phyloP scores from a whole-genome alignment of 2,329 filamentous ascomycete genomes.

The Colletotrichum karsti region DNA sequence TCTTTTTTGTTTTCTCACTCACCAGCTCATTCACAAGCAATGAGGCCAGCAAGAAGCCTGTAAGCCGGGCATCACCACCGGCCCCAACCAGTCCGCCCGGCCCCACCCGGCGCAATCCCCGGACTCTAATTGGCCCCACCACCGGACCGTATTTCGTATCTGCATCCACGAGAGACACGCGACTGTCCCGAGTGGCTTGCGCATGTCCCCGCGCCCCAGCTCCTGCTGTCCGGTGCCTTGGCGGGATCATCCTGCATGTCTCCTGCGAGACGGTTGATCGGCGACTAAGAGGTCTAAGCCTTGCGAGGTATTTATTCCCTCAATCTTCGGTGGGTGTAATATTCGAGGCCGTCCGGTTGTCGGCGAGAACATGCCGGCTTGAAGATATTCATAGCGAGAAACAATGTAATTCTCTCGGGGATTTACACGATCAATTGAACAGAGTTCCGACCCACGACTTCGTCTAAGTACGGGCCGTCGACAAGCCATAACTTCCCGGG shows the following conservation, averaged over 20 bases:
- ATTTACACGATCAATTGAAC: too few species aligned
- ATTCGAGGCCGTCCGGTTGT: too few species aligned
- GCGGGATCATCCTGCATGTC: neutral
- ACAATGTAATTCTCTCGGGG: too few species aligned
- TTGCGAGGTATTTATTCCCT: too few species aligned
- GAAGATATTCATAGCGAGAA: too few species aligned
- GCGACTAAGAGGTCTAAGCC: neutral
- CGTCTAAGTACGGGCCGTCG: too few species aligned
- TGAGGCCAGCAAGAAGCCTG: constrained; percentile 11
- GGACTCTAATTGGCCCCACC: neutral
- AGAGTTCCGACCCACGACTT: too few species aligned
- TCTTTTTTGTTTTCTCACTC: neutral
- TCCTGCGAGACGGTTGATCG: neutral
- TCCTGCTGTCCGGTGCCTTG: neutral
- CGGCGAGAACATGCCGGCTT: too few species aligned
- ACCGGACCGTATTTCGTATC: constrained; percentile 26
- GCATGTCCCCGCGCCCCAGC: neutral
- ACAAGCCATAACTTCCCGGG: too few species aligned
- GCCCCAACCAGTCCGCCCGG: neutral
- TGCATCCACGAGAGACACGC: constrained; percentile 15
- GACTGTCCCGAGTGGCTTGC: neutral
- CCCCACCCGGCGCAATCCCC: constrained; percentile 13
- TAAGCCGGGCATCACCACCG: constrained; percentile 11
- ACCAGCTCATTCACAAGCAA: neutral
- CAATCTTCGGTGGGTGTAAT: too few species aligned